Base-by-base conservation (phyloP, 2,329 filamentous ascomycete genomes). In the Chaetomium sp. region DNA sequence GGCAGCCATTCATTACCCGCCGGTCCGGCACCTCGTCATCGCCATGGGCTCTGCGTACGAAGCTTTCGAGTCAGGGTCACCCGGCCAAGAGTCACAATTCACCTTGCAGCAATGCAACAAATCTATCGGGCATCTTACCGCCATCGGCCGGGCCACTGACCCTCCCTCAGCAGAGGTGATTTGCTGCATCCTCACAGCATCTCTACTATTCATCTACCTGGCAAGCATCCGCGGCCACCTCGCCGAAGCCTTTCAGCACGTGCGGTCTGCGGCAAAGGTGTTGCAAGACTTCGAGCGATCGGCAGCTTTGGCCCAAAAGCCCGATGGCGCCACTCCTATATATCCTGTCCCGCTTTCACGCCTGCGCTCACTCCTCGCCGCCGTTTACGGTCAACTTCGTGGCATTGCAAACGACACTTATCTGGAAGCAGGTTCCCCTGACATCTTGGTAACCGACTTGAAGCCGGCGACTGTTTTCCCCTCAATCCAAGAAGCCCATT, bases 131-230 rank as follows among this genome's bases (percentile, higher is more conserved):
- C 61, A 64, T 2, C 62, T 70, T 12, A 50, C 64, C 27, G 27
- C 45, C 1, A 19, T 65, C 16, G 25, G 21, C n/a, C 62, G 47
- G 47, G 16, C 23, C 8, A 25, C 56, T 12, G 16, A n/a, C 5
- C 7, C 19, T 2, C 13, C 60, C 10, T 62, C 64, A 10, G 16
- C 45, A 2, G 68, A 67, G 57, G 35, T 21, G 4, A 53, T 58
- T 19, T 65, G 16, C 23, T 60, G 57, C 42, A n/a, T 68, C 23
- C 65, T 70, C n/a, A 67, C 68, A 1, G 67, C 68, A 9, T 68
- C 67, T 1, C 19, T 70, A 3, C 68, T 68, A n/a, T 70, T 68
- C 54, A 61, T 68, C 59, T 65, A 70, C 60, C 42, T 70, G 8
- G 68, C 68, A 33, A 59, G 57, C 55, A 35, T 68, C 47, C 67